Evolutionary conservation across 441 rosid species (phyloP).

Genomic region (Populus tomentosa): DNA sequence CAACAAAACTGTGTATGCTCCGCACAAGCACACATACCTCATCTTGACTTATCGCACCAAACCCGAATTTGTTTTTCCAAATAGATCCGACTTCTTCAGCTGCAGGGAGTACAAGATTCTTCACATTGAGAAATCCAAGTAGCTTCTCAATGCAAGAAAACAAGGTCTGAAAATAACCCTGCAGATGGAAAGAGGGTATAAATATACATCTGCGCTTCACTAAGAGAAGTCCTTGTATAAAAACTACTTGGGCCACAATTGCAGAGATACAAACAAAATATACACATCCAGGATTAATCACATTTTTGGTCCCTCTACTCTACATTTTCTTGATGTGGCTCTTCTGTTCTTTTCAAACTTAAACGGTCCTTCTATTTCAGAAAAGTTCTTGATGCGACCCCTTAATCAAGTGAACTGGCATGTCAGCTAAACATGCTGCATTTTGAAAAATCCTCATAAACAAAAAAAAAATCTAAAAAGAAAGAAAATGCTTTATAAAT

Average conservation of each 20-base stretch:
- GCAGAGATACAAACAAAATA: background rate
- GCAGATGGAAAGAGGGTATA: constrained; percentile 8
- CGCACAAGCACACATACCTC: constrained; percentile 40
- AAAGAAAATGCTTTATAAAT: too few relatives aligned
- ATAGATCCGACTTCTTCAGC: constrained; percentile 86
- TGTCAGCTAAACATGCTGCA: too few relatives aligned
- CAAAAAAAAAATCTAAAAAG: too few relatives aligned
- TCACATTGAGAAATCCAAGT: constrained; percentile 64
- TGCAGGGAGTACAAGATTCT: constrained; percentile 74
- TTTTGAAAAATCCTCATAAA: too few relatives aligned
- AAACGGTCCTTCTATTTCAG: too few relatives aligned
- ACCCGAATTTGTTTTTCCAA: constrained; percentile 83
- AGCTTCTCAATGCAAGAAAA: constrained; percentile 72
- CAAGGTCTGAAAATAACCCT: constrained; percentile 86
- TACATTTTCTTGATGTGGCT: too few relatives aligned
- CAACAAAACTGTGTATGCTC: too few relatives aligned
- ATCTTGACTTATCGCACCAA: constrained; percentile 49
- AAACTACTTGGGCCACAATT: background rate
- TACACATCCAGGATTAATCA: too few relatives aligned
- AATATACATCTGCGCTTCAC: background rate
- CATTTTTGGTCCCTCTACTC: too few relatives aligned
- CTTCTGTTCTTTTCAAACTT: too few relatives aligned
- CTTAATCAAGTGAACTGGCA: too few relatives aligned
- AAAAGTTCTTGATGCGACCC: too few relatives aligned
- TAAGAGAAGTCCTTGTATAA: background rate